Conservation (phyloP, 2,329 filamentous ascomycete genomes). For the Phialophora expanda region DNA sequence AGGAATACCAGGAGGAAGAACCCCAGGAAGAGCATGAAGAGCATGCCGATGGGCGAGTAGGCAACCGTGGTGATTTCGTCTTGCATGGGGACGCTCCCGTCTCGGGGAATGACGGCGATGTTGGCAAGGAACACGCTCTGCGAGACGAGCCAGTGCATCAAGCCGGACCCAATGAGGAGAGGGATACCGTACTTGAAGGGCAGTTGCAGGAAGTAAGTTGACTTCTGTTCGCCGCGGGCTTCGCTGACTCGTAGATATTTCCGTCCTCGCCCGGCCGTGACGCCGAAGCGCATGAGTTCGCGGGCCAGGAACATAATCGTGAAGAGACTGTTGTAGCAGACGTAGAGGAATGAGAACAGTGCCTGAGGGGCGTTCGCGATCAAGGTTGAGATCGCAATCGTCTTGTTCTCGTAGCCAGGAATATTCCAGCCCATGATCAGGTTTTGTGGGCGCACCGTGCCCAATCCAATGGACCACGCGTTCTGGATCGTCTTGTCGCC, state of each 20-base stretch:
- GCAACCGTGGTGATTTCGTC: conserved; percentile 38
- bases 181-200: conserved; percentile 54
- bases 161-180: conserved; percentile 43
- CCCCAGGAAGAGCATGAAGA: conserved; percentile 35
- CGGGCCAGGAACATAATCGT: conserved; percentile 54
- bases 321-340: conserved; percentile 46
- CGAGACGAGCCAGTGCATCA: conserved; percentile 58
- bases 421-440: conserved; percentile 33
- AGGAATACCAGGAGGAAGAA: conserved; percentile 33
- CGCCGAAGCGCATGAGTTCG: conserved; percentile 53
- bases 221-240: conserved; percentile 46
- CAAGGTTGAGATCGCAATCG: conserved; percentile 32
- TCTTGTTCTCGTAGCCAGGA: conserved; percentile 30
- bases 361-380: conserved; percentile 48
- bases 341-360: conserved; percentile 46
- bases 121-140: conserved; percentile 54
- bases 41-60: conserved; percentile 39
- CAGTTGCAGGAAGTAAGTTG: conserved; percentile 51
- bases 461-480: conserved; percentile 33
- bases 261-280: conserved; percentile 41
- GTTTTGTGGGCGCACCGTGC: conserved; percentile 26
- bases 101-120: conserved; percentile 39
- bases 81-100: conserved; percentile 31
- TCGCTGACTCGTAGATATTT: conserved; percentile 47
- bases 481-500: conserved; percentile 36